Evolutionary conservation across 345 rosid species (phyloP).

Genomic region (Rhodamnia rubescens): DNA sequence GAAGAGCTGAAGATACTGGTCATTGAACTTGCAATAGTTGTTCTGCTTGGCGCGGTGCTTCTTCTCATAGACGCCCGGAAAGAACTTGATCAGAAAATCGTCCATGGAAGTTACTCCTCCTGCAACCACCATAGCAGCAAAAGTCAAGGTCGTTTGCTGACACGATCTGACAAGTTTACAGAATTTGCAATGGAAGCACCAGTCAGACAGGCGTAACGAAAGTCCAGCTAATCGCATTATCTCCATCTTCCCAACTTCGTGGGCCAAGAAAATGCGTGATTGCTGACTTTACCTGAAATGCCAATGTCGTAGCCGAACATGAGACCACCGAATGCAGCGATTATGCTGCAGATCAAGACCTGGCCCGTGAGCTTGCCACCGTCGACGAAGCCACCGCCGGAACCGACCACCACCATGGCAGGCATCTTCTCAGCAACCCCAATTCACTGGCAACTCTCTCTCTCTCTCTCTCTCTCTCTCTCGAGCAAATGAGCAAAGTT

Average conservation of each 20-base stretch:
- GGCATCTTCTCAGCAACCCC: slow-evolving; percentile 11
- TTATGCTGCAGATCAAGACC: slow-evolving; percentile 28
- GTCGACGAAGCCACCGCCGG: slow-evolving; percentile 7
- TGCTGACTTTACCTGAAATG: slow-evolving; percentile 23
- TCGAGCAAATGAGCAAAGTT: background rate
- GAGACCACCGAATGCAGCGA: slow-evolving; percentile 49
- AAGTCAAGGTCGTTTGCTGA: background rate
- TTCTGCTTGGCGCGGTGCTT: slow-evolving; percentile 50
- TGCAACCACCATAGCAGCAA: background rate
- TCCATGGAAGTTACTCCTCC: slow-evolving; percentile 86
- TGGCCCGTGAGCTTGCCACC: slow-evolving; percentile 32
- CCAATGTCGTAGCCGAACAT: slow-evolving; percentile 62
- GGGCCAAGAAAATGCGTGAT: background rate
- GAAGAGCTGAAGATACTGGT: slow-evolving; percentile 50
- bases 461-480: too few relatives aligned
- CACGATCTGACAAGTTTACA: background rate
- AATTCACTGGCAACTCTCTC: background rate
- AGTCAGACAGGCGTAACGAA: background rate
- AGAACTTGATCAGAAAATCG: slow-evolving; percentile 49
- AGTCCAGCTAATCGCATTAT: background rate
- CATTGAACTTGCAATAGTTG: slow-evolving; percentile 70
- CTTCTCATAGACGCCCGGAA: slow-evolving; percentile 43
- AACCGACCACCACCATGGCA: slow-evolving; percentile 2
- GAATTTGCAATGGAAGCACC: background rate
- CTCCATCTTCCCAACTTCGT: background rate